Base-by-base conservation (phyloP, 228 moss, liverwort and hornwort species). In the Sphagnum magellanicum region DNA sequence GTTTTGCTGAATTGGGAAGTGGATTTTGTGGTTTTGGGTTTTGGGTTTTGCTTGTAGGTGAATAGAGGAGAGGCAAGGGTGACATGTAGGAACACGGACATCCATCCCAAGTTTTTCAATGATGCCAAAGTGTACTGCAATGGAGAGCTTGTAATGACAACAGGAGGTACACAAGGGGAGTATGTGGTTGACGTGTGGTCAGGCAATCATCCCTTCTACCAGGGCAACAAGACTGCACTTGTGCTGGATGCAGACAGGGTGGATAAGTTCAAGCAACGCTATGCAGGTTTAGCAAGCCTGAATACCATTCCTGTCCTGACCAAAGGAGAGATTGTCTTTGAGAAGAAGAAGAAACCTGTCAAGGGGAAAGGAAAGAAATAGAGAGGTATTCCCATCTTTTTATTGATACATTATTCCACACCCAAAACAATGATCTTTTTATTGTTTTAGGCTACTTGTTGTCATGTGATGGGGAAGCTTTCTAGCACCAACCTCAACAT, bases 111-210 rank as follows among this genome's bases (percentile, higher is more conserved):
- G 73, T 91, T 79, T 64, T 95, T 79, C 75, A 5, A 66, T 9
- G 87, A 84, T 2, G 89, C 95, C 11, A 81, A 92, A 75, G 95
- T 92, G 4, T 95, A 72, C 74, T 95, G 92, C 75, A 95, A 92
- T 49, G 90, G 89, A 51, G 92, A 95, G 72, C 92, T 75, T 48
- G 92, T 95, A 52, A 92, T 95, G 82, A 90, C 85, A 65, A 90
- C 90, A 10, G 89, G 95, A 11, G 95, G 95, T 65, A 95, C 92
- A 9, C 90, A 92, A 72, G 78, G 65, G n/a, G 92, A 92, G 84
- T 95, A 95, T 59, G 77, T 92, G 12, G 90, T 90, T 4, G 90
- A 95, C 73, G 90, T 92, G 67, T 95, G 95, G 95, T 95, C 95
- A 0, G 92, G 95, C 5, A 95, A 95, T 72, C 95, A 95, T 63